Conservation (phyloP, 371 early-diverging fungal species). For the Rhizomucor miehei region DNA sequence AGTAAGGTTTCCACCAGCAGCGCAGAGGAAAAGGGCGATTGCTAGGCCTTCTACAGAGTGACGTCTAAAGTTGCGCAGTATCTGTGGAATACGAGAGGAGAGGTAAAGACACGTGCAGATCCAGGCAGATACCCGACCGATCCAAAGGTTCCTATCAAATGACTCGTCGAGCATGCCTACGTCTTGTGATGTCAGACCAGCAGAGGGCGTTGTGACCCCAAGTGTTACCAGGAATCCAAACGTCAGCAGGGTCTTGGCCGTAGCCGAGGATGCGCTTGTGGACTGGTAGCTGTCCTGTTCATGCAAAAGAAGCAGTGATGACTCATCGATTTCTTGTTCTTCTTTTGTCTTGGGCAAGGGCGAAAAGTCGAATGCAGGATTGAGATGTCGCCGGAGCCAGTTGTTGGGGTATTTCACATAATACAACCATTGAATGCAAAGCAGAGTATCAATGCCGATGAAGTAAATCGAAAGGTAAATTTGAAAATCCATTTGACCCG, state of each 20-base stretch:
- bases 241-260: constrained; percentile 1
- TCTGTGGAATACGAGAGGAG: constrained; percentile 67
- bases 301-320: background rate
- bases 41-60: constrained; percentile 66
- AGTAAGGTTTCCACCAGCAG: constrained; percentile 68
- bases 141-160: constrained; percentile 17
- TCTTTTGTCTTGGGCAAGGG: too few species aligned
- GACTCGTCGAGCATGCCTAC: background rate
- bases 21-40: constrained; percentile 68
- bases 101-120: constrained; percentile 66
- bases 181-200: constrained; percentile 3
- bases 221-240: constrained; percentile 1
- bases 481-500: constrained; percentile 72
- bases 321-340: too few species aligned
- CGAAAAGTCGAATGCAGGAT: constrained; percentile 6
- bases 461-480: constrained; percentile 43
- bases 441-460: constrained; percentile 35
- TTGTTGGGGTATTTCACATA: constrained; percentile 40
- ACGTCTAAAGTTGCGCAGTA: constrained; percentile 57
- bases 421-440: constrained; percentile 45
- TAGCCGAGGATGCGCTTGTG: background rate
- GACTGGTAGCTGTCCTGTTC: background rate
- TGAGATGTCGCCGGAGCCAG: constrained; percentile 29
- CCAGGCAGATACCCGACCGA: constrained; percentile 70
- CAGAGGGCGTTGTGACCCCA: background rate